phyloP scores from a whole-genome alignment of 2,329 filamentous ascomycete genomes.

The Cladosporium austrohemisphaericum region DNA sequence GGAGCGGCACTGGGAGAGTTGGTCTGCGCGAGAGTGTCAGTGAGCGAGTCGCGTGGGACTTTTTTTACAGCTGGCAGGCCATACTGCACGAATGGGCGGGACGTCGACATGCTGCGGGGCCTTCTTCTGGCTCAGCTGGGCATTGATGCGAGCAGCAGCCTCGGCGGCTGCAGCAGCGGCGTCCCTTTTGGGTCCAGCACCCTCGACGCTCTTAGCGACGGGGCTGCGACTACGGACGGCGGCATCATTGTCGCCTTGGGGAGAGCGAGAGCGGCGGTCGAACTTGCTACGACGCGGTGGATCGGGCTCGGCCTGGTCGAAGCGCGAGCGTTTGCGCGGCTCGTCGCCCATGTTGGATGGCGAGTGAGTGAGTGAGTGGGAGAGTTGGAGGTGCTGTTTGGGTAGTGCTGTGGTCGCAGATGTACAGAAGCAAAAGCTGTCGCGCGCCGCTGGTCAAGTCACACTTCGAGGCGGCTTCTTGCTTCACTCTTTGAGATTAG shows the following conservation, averaged over 20 bases:
- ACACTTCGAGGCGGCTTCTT: too few relatives aligned
- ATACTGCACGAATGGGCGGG: slow-evolving; percentile 61
- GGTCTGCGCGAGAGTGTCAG: slow-evolving; percentile 20
- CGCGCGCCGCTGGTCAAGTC: neutral
- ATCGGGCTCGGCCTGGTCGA: slow-evolving; percentile 86
- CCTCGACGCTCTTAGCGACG: slow-evolving; percentile 57
- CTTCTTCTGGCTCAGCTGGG: slow-evolving; percentile 60
- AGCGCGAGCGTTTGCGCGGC: slow-evolving; percentile 85
- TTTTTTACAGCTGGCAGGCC: neutral
- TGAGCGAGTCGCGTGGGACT: neutral
- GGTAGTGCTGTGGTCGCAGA: neutral
- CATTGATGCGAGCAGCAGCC: slow-evolving; percentile 55
- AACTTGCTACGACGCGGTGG: slow-evolving; percentile 70
- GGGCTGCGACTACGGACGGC: slow-evolving; percentile 77
- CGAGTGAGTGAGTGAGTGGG: neutral
- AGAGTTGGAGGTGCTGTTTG: too few relatives aligned
- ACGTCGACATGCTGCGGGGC: slow-evolving; percentile 88
- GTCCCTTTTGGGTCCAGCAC: slow-evolving; percentile 23
- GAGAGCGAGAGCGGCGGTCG: slow-evolving; percentile 87
- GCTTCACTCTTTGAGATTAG: too few relatives aligned
- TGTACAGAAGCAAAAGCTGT: neutral
- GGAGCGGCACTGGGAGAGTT: slow-evolving; percentile 41
- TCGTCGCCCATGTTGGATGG: slow-evolving; percentile 65
- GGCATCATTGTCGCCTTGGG: slow-evolving; percentile 61
- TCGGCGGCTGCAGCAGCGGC: slow-evolving; percentile 71